Evolutionary conservation across 495 filamentous ascomycete genomes (phyloP).

Genomic region (Hyaloscypha finlandica): DNA sequence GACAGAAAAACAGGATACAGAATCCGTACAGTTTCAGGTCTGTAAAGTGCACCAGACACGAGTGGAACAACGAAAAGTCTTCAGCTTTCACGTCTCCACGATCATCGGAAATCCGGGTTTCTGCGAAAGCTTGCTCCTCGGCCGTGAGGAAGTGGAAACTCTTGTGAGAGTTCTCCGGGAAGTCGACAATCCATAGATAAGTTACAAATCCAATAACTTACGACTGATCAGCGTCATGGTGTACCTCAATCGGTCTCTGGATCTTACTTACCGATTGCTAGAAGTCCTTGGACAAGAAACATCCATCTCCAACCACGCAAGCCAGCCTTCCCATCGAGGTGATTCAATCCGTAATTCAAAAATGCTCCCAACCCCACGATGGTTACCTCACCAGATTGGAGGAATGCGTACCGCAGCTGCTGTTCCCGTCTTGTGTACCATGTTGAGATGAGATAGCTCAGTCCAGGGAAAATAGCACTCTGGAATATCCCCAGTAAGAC

Average conservation of each 20-base stretch:
- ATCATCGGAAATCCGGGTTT: slow-evolving; percentile 60
- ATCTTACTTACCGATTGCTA: slow-evolving; percentile 48
- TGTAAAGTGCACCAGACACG: slow-evolving; percentile 59
- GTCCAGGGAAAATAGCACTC: slow-evolving; percentile 70
- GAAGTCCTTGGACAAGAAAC: slow-evolving; percentile 67
- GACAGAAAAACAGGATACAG: slow-evolving; percentile 69
- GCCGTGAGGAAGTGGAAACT: slow-evolving; percentile 65
- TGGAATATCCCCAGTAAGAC: slow-evolving; percentile 70
- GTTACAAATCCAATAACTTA: slow-evolving; percentile 65
- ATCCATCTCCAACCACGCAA: slow-evolving; percentile 78
- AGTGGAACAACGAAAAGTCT: slow-evolving; percentile 55
- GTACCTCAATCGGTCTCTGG: neutral
- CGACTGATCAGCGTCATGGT: slow-evolving; percentile 52
- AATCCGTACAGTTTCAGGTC: slow-evolving; percentile 77
- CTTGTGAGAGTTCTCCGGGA: slow-evolving; percentile 65
- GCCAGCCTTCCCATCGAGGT: slow-evolving; percentile 58
- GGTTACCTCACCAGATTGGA: slow-evolving; percentile 69
- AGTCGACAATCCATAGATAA: slow-evolving; percentile 81
- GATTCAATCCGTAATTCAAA: slow-evolving; percentile 72
- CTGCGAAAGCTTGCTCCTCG: slow-evolving; percentile 57
- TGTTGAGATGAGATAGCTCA: slow-evolving; percentile 69
- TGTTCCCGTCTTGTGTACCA: slow-evolving; percentile 76
- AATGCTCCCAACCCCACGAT: slow-evolving; percentile 70
- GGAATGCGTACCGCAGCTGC: slow-evolving; percentile 73
- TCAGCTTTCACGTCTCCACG: slow-evolving; percentile 66